phyloP scores from a whole-genome alignment of 768 basidiomycete species.

The Tulasnella sp. region DNA sequence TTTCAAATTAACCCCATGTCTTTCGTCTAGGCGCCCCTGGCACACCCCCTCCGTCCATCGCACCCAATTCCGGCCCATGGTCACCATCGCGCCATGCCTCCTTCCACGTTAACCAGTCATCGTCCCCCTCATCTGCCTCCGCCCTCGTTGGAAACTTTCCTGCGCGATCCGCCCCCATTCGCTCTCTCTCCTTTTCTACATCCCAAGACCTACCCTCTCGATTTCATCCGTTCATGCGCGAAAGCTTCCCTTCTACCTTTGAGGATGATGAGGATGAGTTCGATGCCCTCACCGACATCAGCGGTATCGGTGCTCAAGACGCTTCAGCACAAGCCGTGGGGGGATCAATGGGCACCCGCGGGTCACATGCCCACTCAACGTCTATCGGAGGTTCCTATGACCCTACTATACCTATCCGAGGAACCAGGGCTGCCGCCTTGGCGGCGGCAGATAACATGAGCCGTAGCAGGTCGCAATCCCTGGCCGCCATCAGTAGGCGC shows the following conservation, averaged over 20 bases:
- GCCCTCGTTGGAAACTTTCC: neutral
- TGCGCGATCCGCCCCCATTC: constrained; percentile 1
- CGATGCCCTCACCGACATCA: constrained; percentile 28
- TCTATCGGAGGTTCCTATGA: constrained; percentile 17
- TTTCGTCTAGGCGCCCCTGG: constrained; percentile 7
- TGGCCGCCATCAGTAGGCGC: constrained; percentile 45
- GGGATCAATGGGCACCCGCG: constrained; percentile 32
- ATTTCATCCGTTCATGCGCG: constrained; percentile 37
- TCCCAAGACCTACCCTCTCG: constrained; percentile 21
- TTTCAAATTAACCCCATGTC: neutral
- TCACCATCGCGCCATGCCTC: constrained; percentile 12
- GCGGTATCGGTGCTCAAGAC: constrained; percentile 23
- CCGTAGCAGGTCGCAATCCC: constrained; percentile 64
- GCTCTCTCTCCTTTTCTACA: constrained; percentile 35
- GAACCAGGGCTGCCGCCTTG: constrained; percentile 7
- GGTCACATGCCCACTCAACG: constrained; percentile 46
- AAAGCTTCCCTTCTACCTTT: constrained; percentile 58
- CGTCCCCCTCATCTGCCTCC: neutral
- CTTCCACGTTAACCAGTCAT: constrained; percentile 3
- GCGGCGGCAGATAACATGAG: constrained; percentile 37
- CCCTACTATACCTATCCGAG: neutral
- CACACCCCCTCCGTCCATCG: constrained; percentile 6
- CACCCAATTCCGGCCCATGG: neutral
- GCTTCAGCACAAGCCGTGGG: constrained; percentile 32
- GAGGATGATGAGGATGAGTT: constrained; percentile 60